Base-by-base conservation (phyloP, 768 basidiomycete genomes). In the Mycena amicta region DNA sequence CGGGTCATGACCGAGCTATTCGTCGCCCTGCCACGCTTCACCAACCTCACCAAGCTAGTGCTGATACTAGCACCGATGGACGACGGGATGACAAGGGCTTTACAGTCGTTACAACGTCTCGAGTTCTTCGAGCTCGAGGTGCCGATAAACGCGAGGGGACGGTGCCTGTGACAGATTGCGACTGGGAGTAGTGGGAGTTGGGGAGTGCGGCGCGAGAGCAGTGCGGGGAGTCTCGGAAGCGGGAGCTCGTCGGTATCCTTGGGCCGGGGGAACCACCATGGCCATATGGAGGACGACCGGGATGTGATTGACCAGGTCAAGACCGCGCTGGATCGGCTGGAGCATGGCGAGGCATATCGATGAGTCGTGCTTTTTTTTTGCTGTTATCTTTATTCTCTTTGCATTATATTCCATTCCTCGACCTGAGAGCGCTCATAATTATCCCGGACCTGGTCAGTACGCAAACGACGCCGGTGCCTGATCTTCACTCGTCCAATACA, bases 241-340 rank as follows among this genome's bases (percentile, higher is more conserved):
- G 55, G 53, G 37, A 27, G 33, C 45, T 55, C 27, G 27, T 47
- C 25, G 47, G 57, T 3, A 52, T 60, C n/a, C n/a, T n/a, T 13
- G 65, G 64, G 50, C 69, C 69, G 2, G 70, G 76, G 50, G 74
- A 71, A 53, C 74, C 77, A 53, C 73, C 76, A 15, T 43, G 41
- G 41, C 12, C 41, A 43, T 43, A 70, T 80, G 56, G 87, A 87
- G 58, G 84, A 85, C 37, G 87, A 89, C 66, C 74, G 74, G 66
- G 84, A 87, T 57, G 83, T 88, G n/a, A 78, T 83, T 52, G 80
- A 78, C 49, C 70, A 77, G 53, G 88, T 88, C 50, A 75, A 81
- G 66, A 68, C 73, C 45, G 85, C 88, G 51, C 65, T 90, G 68
- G 80, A 83, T 55, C 78, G 77, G 77, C 55, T 81, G 47, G 77